Evolutionary conservation across 2,329 filamentous ascomycete genomes (phyloP).

Genomic region (Penicillium capsulatum): DNA sequence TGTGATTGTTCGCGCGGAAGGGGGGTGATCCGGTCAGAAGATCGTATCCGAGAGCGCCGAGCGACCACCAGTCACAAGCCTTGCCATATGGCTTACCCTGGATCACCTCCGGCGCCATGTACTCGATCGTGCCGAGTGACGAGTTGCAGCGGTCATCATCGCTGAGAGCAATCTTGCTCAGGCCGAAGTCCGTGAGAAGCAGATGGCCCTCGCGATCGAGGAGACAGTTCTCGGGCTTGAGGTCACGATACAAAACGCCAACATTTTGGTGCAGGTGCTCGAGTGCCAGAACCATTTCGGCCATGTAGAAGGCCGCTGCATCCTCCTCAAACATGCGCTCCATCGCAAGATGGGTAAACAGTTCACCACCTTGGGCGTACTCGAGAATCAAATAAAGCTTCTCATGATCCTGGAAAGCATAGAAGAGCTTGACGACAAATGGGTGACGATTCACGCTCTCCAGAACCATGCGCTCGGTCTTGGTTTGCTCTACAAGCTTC

Average conservation of each 20-base stretch:
- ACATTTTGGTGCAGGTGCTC: slow-evolving; percentile 88
- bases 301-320: slow-evolving; percentile 94
- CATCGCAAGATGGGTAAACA: slow-evolving; percentile 90
- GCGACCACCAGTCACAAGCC: slow-evolving; percentile 97
- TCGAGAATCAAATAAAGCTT: slow-evolving; percentile 97
- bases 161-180: slow-evolving; percentile 88
- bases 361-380: slow-evolving; percentile 93
- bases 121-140: slow-evolving; percentile 90
- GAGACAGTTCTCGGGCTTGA: slow-evolving; percentile 97
- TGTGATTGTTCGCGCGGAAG: slow-evolving; percentile 84
- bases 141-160: slow-evolving; percentile 71
- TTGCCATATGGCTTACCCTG: slow-evolving; percentile 85
- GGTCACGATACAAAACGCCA: slow-evolving; percentile 91
- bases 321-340: slow-evolving; percentile 94
- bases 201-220: slow-evolving; percentile 88
- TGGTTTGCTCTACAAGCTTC: slow-evolving; percentile 93
- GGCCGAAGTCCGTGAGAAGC: slow-evolving; percentile 90
- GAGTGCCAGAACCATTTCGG: slow-evolving; percentile 90
- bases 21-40: slow-evolving; percentile 88
- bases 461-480: slow-evolving; percentile 89
- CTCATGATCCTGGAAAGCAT: slow-evolving; percentile 96
- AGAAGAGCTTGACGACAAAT: slow-evolving; percentile 96
- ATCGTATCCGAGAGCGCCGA: slow-evolving; percentile 88
- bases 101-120: slow-evolving; percentile 97
- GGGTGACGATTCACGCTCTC: slow-evolving; percentile 95